Evolutionary conservation across 148 eudicot species (phyloP).

Genomic region (Amaranthus palmeri): DNA sequence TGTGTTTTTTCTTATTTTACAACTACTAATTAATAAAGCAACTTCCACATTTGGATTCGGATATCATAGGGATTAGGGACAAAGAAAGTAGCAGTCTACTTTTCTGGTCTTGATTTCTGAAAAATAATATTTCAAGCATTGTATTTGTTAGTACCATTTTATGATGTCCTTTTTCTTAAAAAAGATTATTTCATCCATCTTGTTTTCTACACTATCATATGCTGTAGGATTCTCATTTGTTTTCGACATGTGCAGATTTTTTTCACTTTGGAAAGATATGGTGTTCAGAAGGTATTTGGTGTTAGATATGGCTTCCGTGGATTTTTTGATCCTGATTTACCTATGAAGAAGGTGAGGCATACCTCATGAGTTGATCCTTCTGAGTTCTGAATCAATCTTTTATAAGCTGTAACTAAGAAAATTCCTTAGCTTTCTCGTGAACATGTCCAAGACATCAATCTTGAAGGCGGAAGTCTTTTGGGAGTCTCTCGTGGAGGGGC

Average conservation of each 20-base stretch:
- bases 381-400: background rate
- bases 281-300: slow-evolving; percentile 43
- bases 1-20: too few species aligned
- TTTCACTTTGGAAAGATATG: slow-evolving; percentile 50
- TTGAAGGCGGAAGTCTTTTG: slow-evolving; percentile 48
- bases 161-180: too few species aligned
- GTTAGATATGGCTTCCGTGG: slow-evolving; percentile 47
- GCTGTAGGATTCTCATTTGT: background rate
- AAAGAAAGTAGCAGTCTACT: background rate
- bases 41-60: too few species aligned
- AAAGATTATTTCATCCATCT: background rate
- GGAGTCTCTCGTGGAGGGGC: slow-evolving; percentile 58
- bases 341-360: slow-evolving; percentile 38
- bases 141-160: background rate
- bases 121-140: background rate
- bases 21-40: too few species aligned
- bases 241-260: slow-evolving; percentile 31
- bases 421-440: slow-evolving; percentile 41
- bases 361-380: slow-evolving; percentile 14
- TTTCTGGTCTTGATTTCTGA: background rate
- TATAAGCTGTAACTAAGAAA: slow-evolving; percentile 5
- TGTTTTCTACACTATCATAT: background rate
- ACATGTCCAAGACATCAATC: slow-evolving; percentile 46
- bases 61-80: too few species aligned
- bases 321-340: slow-evolving; percentile 44